These are phyloP conservation scores for Halenospora varia DNA, from an alignment of 495 filamentous ascomycete species.

Conservation along the genomic window DNA sequence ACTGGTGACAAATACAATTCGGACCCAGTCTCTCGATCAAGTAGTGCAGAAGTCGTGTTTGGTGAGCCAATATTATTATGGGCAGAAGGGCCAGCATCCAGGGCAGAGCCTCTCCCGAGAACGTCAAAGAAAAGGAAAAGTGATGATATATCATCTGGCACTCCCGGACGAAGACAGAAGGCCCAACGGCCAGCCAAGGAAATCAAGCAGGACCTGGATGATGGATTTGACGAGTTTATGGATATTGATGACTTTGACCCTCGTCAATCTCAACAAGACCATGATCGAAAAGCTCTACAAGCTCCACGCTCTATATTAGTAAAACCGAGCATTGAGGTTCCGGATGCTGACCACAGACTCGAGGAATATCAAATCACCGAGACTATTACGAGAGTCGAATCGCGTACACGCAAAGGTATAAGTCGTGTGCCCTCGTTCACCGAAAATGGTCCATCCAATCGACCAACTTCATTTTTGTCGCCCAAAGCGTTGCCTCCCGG, in stretches of 20 bases:
- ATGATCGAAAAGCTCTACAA: slow-evolving; percentile 23
- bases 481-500: not conserved
- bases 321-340: slow-evolving; percentile 16
- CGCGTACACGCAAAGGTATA: slow-evolving; percentile 17
- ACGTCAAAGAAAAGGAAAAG: slow-evolving; percentile 66
- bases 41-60: slow-evolving; percentile 36
- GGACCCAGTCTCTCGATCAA: slow-evolving; percentile 36
- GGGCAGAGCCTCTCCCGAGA: slow-evolving; percentile 31
- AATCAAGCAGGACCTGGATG: not conserved
- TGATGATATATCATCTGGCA: slow-evolving; percentile 53
- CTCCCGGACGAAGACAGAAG: slow-evolving; percentile 1
- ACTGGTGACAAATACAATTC: slow-evolving; percentile 52
- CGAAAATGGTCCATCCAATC: not conserved
- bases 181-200: not conserved
- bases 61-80: slow-evolving; percentile 52
- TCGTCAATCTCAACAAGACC: slow-evolving; percentile 9
- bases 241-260: slow-evolving; percentile 31
- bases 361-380: slow-evolving; percentile 20
- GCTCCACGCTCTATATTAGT: slow-evolving; percentile 15
- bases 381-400: slow-evolving; percentile 22
- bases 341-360: slow-evolving; percentile 12
- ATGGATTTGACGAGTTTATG: slow-evolving; percentile 16
- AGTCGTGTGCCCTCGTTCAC: slow-evolving; percentile 16
- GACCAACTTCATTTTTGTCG: not conserved
- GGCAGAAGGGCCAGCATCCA: slow-evolving; percentile 52